Evolutionary conservation across 768 basidiomycete genomes (phyloP), one percentile per base, ranked within the genome.

Genomic region (Suillus luteus): DNA sequence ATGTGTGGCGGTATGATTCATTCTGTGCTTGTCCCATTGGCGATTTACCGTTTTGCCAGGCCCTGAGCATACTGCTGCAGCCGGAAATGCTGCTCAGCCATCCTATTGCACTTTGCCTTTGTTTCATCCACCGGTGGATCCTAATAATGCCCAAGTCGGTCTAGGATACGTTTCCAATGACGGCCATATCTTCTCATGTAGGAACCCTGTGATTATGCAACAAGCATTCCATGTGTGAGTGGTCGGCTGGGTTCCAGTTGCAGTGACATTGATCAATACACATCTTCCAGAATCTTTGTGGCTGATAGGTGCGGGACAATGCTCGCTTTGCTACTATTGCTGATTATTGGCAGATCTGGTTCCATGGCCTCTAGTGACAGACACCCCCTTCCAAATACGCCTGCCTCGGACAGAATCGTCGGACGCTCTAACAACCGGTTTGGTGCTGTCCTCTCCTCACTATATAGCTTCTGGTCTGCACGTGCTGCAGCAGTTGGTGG

Each of bases 161-260:
- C n/a, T 73, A 2, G 81, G 85, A 6, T 82, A 88, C 66, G 65
- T 85, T 48, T 87, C 86, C 3, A 75, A 73, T 24, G 86, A 88
- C 57, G 86, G 87, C 0, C 87, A 88, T 69, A 66, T 77, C 12
- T 88, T 85, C 63, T 35, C 70, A 1, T 88, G 86, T 73, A 77
- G 76, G 60, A 85, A 87, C 65, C 87, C 87, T 1, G 76, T 76
- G 0, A 75, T 81, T 10, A 70, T 83, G 71, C 82, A 81, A 22
- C 85, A 82, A 66, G 78, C 86, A 0, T 87, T 82, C 73, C 86
- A 88, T 70, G 85, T 88, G 85, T 87, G 70, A 64, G 85, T 78
- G 2, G 15, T 38, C 19, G 11, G 19, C 48, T 62, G 31, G 27
- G 46, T 15, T 51, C 24, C 33, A 8, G 19, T n/a, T 62, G 40